These are phyloP conservation scores for Pyricularia pennisetigena DNA, from an alignment of 2,329 filamentous ascomycete species.

Conservation along the genomic window DNA sequence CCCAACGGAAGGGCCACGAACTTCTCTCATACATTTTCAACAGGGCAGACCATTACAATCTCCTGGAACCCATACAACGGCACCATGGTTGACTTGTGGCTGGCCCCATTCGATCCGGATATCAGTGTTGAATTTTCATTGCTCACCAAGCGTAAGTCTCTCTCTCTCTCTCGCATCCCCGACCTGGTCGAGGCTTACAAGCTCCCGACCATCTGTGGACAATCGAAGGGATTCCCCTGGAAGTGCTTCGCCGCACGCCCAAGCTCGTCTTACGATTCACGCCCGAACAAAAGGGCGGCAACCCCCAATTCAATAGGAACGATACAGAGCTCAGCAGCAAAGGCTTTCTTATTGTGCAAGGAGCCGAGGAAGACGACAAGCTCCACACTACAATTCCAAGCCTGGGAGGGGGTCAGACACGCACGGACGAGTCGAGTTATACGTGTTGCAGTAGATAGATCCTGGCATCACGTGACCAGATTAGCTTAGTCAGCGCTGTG, in stretches of 20 bases:
- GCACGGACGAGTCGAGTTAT: no score
- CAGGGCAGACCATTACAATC: background rate
- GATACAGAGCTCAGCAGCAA: background rate
- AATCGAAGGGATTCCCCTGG: background rate
- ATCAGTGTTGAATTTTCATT: background rate
- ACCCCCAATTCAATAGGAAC: background rate
- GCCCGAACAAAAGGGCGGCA: background rate
- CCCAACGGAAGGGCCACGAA: constrained; percentile 9
- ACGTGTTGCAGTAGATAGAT: no score
- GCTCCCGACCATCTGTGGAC: background rate
- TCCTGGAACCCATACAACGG: background rate
- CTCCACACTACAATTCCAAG: background rate
- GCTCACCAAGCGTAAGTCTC: background rate
- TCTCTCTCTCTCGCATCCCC: no score
- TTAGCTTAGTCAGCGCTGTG: no score
- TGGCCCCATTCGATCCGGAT: background rate
- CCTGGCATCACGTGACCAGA: no score
- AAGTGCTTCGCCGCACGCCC: background rate
- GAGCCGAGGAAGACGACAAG: background rate
- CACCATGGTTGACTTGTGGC: constrained; percentile 1
- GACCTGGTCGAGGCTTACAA: no score
- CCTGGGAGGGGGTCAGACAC: no score
- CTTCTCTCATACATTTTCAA: constrained; percentile 9
- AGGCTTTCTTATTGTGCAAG: constrained; percentile 1
- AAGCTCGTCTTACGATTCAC: background rate